Percentiles rank a stretch among this genome's conserved stretches.
phyloP scores from a whole-genome alignment of 75 land plant species.

The Adiantum capillusveneris region DNA sequence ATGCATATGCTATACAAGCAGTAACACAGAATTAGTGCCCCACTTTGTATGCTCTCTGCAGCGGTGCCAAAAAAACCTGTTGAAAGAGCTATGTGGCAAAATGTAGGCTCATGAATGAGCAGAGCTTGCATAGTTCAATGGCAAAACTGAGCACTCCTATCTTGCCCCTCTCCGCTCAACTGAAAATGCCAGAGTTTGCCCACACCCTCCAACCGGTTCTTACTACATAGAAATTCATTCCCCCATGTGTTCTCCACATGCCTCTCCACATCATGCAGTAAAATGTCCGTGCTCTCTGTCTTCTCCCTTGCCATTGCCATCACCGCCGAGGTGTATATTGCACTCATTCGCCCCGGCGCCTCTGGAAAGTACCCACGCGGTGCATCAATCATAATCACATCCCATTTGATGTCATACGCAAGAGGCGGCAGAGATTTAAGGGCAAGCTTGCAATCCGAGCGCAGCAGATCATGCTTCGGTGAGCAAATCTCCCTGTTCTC shows the following conservation, averaged over 20 bases:
- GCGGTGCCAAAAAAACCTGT: too few relatives aligned
- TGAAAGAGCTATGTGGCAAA: too few relatives aligned
- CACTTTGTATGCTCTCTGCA: too few relatives aligned
- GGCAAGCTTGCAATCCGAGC: too few relatives aligned
- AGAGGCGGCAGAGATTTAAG: conserved; percentile 36
- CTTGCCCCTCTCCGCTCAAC: too few relatives aligned
- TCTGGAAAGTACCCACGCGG: conserved; percentile 63
- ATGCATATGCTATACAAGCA: too few relatives aligned
- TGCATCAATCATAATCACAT: conserved; percentile 77
- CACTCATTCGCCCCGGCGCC: conserved; percentile 77
- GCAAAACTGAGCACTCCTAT: too few relatives aligned
- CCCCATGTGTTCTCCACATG: conserved; percentile 54
- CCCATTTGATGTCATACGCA: conserved; percentile 69
- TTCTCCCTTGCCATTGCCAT: conserved; percentile 42
- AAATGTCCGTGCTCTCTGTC: conserved; percentile 60
- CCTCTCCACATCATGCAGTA: conserved; percentile 66
- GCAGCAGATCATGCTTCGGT: too few relatives aligned
- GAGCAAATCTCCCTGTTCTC: too few relatives aligned
- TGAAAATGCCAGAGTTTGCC: conserved; percentile 66
- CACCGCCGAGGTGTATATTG: conserved; percentile 68
- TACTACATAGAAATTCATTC: conserved; percentile 50
- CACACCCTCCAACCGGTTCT: conserved; percentile 31
- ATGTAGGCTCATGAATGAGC: too few relatives aligned
- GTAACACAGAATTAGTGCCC: too few relatives aligned
- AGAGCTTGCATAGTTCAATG: too few relatives aligned